phyloP scores from a whole-genome alignment of 2,329 filamentous ascomycete species.

The Remersonia thermophila region DNA sequence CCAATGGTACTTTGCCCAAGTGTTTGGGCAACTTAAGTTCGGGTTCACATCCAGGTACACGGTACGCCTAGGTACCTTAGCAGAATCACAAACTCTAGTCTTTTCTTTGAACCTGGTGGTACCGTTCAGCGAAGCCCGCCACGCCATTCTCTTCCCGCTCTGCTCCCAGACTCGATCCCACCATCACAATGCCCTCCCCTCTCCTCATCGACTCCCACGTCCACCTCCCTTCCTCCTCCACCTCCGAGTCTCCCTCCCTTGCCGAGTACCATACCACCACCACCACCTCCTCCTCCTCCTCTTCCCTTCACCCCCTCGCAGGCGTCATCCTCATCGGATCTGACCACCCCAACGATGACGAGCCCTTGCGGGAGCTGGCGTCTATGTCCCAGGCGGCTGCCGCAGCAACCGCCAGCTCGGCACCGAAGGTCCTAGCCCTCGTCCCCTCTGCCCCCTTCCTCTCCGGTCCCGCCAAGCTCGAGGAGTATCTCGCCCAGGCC shows the following conservation, averaged over 20 bases:
- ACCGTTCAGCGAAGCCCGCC: not conserved
- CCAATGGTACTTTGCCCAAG: no score
- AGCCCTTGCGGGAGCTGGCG: no score
- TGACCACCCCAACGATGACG: constrained; percentile 34
- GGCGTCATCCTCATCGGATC: constrained; percentile 19
- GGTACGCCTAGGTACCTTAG: no score
- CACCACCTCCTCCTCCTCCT: constrained; percentile 52
- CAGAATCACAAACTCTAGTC: no score
- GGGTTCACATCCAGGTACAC: no score
- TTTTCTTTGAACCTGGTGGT: no score
- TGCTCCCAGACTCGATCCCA: no score
- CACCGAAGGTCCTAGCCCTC: constrained; percentile 38
- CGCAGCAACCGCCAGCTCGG: no score
- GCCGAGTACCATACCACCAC: constrained; percentile 49
- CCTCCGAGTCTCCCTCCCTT: constrained; percentile 52
- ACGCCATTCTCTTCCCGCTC: not conserved
- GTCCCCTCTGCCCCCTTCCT: constrained; percentile 81
- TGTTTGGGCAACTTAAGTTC: no score
- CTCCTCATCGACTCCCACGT: constrained; percentile 82
- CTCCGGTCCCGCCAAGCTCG: constrained; percentile 46
- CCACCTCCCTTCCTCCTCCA: constrained; percentile 66
- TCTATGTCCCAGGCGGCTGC: no score
- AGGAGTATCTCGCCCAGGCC: constrained; percentile 51
- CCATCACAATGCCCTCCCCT: not conserved
- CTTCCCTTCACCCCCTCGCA: constrained; percentile 43